A percentile compares a stretch with the other conserved stretches of the same genome.
Evolutionary conservation across 2,329 filamentous ascomycete species (phyloP).

Genomic region (Colletotrichum eleusines): DNA sequence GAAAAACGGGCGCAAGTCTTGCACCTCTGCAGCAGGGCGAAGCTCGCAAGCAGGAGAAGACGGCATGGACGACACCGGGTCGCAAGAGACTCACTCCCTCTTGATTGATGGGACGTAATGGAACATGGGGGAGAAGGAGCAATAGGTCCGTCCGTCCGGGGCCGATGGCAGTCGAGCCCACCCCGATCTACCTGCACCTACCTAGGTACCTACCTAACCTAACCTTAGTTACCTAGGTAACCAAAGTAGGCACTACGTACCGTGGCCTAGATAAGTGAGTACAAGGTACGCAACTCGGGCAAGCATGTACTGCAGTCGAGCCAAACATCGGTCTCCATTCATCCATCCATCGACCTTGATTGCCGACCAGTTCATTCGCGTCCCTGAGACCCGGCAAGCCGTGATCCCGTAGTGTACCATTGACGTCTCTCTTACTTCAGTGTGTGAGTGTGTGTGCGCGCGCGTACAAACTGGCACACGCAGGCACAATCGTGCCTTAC

Average conservation of each 20-base stretch:
- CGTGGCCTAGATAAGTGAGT: too few species aligned
- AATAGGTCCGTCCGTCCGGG: slow-evolving; percentile 31
- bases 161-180: slow-evolving; percentile 25
- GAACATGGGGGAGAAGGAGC: slow-evolving; percentile 23
- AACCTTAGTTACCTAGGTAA: neutral
- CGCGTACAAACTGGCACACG: neutral
- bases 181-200: neutral
- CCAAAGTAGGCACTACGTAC: neutral
- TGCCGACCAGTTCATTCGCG: neutral
- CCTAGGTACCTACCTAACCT: neutral
- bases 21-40: neutral
- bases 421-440: slow-evolving; percentile 12
- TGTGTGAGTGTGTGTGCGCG: neutral
- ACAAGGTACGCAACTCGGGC: neutral
- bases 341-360: neutral
- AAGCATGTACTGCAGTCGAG: neutral
- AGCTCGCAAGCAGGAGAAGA: neutral
- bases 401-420: neutral
- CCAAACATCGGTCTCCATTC: neutral
- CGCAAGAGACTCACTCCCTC: neutral
- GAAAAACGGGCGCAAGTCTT: neutral
- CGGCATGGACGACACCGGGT: slow-evolving; percentile 4
- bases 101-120: slow-evolving; percentile 11
- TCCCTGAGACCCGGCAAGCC: neutral
- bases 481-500: slow-evolving; percentile 10